Base-by-base conservation (phyloP, 1,139 yeast species). In the Suhomyces bolitotheri region DNA sequence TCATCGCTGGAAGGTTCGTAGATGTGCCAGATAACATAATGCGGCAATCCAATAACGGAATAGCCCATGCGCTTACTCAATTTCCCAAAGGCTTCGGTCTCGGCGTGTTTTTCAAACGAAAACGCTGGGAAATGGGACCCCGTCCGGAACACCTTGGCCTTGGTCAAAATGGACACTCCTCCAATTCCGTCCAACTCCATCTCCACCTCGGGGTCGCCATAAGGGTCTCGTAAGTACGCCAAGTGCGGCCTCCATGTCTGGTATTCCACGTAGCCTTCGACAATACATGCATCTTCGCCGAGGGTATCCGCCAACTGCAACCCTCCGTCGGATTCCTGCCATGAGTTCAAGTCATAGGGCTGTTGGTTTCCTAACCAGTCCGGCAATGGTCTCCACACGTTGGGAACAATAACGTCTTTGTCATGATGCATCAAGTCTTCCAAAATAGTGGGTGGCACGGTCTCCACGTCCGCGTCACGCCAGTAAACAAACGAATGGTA, bases 231-330 rank as follows among this genome's bases (percentile, higher is more conserved):
- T 54, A 87, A 70, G 56, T 87, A 87, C 0, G 95, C 96, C 50
- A 87, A 71, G 61, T 87, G 96, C 1, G 95, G 90, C 58, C 96
- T 73, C 95, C 95, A 87, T 1, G 96, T 87, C 38, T 90, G 94
- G 59, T 85, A 87, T 61, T 87, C 96, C 25, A 86, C 92, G 56
- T 87, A 87, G 10, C 96, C 96, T 60, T 87, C 96, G 9, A 87
- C 96, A 47, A 87, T 87, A 43, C 89, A 90, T 1, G 89, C 92
- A 56, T 87, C 95, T 57, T 87, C 96, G 51, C 79, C 88, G 33
- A 87, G 68, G 15, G 80, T 71, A 23, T 78, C 80, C 0, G 96
- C 96, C 46, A 87, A 68, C 54, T 82, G 86, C 27, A 85, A 62
- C 2, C 92, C 95, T 25, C 94, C 89, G 45, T 82, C 92, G 29